Evolutionary conservation across 805 yeast genomes (phyloP).

Genomic region (Torulaspora delbrueckii): DNA sequence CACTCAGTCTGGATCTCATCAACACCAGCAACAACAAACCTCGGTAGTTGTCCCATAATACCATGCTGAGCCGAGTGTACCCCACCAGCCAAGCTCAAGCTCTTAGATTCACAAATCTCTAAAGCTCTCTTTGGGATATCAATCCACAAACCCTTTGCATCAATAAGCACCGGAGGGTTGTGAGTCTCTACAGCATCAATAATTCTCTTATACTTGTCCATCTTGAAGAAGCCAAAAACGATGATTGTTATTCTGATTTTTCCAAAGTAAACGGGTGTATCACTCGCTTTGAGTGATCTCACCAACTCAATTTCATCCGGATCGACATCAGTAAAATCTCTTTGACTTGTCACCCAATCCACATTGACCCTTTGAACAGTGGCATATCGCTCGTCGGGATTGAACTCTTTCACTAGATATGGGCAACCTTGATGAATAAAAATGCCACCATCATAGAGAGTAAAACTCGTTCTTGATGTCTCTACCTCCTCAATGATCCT

Average conservation of each 20-base stretch:
- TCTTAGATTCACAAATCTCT: constrained; percentile 50
- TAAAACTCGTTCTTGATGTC: constrained; percentile 81
- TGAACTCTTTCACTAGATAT: constrained; percentile 78
- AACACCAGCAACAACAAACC: constrained; percentile 63
- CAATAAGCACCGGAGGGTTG: constrained; percentile 70
- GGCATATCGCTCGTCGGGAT: constrained; percentile 73
- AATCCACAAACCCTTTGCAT: constrained; percentile 86
- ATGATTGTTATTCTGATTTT: constrained; percentile 62
- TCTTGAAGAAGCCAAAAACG: constrained; percentile 91
- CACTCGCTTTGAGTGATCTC: constrained; percentile 47
- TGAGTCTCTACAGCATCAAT: constrained; percentile 90
- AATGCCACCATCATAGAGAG: constrained; percentile 88
- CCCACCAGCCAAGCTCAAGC: constrained; percentile 74
- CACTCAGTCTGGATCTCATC: constrained; percentile 89
- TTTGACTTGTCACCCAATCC: constrained; percentile 87
- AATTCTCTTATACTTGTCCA: constrained; percentile 70
- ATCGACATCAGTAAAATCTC: constrained; percentile 92
- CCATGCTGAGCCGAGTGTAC: constrained; percentile 98
- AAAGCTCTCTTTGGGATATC: constrained; percentile 71
- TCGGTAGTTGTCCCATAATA: constrained; percentile 70
- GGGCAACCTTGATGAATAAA: constrained; percentile 92
- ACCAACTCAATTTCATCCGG: constrained; percentile 68
- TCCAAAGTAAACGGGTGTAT: constrained; percentile 70
- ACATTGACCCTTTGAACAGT: constrained; percentile 84
- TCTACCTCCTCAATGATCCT: constrained; percentile 84